phyloP scores from a whole-genome alignment of 768 basidiomycete species.

The Lactarius deliciosus region DNA sequence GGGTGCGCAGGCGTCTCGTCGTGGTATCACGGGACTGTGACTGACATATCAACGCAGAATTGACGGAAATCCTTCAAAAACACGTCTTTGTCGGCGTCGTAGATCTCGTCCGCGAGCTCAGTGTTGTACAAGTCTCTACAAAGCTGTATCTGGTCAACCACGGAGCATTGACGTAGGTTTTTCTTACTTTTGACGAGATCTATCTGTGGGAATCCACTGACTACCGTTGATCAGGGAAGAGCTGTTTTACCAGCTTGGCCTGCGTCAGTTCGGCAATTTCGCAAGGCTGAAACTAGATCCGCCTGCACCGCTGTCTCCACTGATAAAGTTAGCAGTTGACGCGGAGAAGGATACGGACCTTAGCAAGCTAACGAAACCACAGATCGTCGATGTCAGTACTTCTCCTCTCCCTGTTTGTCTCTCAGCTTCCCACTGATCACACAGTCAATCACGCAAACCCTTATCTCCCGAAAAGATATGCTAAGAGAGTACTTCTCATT shows the following conservation, averaged over 20 bases:
- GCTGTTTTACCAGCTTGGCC: constrained; percentile 89
- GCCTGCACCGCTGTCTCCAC: constrained; percentile 64
- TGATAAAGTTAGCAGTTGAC: constrained; percentile 79
- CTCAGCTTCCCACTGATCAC: background rate
- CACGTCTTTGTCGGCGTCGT: constrained; percentile 94
- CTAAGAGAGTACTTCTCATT: constrained; percentile 89
- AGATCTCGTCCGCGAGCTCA: constrained; percentile 68
- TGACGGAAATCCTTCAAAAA: constrained; percentile 80
- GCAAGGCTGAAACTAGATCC: constrained; percentile 79
- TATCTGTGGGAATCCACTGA: background rate
- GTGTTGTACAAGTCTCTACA: constrained; percentile 83
- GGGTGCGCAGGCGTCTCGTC: constrained; percentile 43
- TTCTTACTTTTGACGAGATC: background rate
- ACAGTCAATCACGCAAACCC: constrained; percentile 63
- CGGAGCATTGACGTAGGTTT: constrained; percentile 72
- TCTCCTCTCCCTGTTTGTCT: background rate
- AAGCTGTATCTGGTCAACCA: constrained; percentile 91
- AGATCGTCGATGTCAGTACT: constrained; percentile 68
- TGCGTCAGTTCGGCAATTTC: constrained; percentile 88
- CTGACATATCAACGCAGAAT: constrained; percentile 46
- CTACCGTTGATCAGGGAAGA: constrained; percentile 64
- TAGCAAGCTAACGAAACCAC: constrained; percentile 53
- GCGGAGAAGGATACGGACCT: constrained; percentile 54
- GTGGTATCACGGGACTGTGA: background rate
- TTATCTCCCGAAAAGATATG: constrained; percentile 73